These are phyloP conservation scores for Aspergillus pseudoglaucus DNA, from an alignment of 2,329 filamentous ascomycete species.

Conservation along the genomic window DNA sequence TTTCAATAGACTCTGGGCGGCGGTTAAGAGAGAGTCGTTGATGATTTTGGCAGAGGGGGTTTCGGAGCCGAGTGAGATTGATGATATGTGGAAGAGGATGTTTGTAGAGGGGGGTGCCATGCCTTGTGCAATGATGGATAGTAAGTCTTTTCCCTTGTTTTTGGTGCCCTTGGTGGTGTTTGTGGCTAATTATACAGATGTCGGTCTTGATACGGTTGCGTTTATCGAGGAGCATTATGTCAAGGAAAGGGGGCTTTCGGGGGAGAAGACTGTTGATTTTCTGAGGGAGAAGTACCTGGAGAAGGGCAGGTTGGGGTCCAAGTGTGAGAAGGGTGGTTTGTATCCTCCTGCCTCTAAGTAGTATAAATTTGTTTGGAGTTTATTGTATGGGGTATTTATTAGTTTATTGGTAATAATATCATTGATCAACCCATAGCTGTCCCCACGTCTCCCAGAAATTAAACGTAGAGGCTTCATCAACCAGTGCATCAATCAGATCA, in stretches of 20 bases:
- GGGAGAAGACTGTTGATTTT: conserved; percentile 39
- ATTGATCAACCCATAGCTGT: background rate
- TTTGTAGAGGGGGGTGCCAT: conserved; percentile 25
- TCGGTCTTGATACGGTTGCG: conserved; percentile 49
- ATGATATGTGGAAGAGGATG: conserved; percentile 40
- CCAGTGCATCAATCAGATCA: conserved; percentile 3
- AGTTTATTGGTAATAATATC: background rate
- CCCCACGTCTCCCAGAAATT: conserved; percentile 6
- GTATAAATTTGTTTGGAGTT: background rate
- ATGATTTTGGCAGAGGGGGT: conserved; percentile 47
- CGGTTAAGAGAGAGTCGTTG: conserved; percentile 48
- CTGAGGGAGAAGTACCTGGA: conserved; percentile 42
- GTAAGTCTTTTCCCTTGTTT: conserved; percentile 10
- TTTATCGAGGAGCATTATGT: conserved; percentile 51
- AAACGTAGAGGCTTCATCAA: conserved; percentile 4
- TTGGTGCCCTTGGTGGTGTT: background rate
- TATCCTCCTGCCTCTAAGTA: conserved; percentile 23
- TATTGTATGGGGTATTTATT: background rate
- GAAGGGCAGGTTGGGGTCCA: conserved; percentile 43
- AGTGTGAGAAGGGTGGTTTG: conserved; percentile 38
- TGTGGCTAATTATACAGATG: conserved; percentile 14
- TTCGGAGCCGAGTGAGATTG: conserved; percentile 44
- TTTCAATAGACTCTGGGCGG: conserved; percentile 53
- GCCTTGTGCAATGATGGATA: conserved; percentile 44
- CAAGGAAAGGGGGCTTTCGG: conserved; percentile 40